A percentile compares a stretch with the other conserved stretches of the same genome.
phyloP scores from a whole-genome alignment of 73 alveolate genomes.

The Halteria grandinella region DNA sequence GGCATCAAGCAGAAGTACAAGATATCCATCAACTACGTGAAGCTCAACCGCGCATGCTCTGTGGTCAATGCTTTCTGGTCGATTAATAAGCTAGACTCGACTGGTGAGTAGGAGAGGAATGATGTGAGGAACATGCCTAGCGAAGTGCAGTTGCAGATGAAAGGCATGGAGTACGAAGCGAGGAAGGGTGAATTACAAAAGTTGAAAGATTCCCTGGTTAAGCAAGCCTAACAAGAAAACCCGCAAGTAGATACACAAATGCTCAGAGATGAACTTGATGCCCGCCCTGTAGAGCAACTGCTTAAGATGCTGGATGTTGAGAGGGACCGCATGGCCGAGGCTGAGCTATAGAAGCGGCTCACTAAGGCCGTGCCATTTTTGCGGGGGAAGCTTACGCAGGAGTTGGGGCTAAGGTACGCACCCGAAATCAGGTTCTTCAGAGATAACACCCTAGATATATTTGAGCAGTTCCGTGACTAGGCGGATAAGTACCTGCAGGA shows the following conservation, averaged over 20 bases:
- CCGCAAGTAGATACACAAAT: no score
- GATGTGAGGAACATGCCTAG: no score
- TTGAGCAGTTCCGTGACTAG: no score
- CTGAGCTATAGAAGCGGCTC: constrained; percentile 44
- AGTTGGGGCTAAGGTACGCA: constrained; percentile 62
- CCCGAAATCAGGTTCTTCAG: constrained; percentile 71
- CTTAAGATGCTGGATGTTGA: constrained; percentile 4
- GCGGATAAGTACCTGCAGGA: no score
- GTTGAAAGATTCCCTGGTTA: no score
- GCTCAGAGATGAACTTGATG: no score
- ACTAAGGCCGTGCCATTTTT: constrained; percentile 50
- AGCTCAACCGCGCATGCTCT: constrained; percentile 66
- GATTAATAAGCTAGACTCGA: background rate
- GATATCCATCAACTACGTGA: constrained; percentile 17
- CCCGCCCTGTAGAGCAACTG: no score
- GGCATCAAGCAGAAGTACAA: constrained; percentile 22
- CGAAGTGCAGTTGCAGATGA: background rate
- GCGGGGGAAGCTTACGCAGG: constrained; percentile 28
- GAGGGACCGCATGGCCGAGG: background rate
- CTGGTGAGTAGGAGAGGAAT: no score
- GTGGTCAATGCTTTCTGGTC: constrained; percentile 69
- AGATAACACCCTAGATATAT: constrained; percentile 55
- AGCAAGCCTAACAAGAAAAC: no score
- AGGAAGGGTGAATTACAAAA: no score
- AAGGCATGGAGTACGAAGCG: background rate